A percentile compares a stretch with the other conserved stretches of the same genome.
These are phyloP conservation scores for Psilocybe cubensis DNA, from an alignment of 768 basidiomycete genomes.

Conservation along the genomic window DNA sequence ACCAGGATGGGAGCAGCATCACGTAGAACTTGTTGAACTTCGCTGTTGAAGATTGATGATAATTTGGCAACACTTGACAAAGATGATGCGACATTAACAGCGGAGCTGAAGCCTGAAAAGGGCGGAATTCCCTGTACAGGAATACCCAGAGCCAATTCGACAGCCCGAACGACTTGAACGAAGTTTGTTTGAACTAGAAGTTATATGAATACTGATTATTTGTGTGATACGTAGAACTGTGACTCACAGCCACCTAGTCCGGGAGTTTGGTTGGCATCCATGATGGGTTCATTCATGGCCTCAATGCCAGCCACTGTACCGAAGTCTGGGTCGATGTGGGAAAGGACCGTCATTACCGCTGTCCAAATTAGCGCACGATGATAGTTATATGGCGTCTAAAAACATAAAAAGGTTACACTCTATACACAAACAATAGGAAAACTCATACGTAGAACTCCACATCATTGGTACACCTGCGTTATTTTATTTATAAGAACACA, in stretches of 20 bases:
- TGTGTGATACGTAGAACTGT: background rate
- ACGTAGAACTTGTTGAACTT: slow-evolving; percentile 31
- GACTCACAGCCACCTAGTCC: slow-evolving; percentile 68
- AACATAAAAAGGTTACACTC: background rate
- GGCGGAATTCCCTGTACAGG: slow-evolving; percentile 34
- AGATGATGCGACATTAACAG: slow-evolving; percentile 28
- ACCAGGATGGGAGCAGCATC: slow-evolving; percentile 42
- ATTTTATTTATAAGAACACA: slow-evolving; percentile 2
- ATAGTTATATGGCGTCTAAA: slow-evolving; percentile 71
- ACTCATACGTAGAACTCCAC: slow-evolving; percentile 72
- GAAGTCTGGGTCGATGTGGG: slow-evolving; percentile 73
- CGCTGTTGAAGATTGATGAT: slow-evolving; percentile 24
- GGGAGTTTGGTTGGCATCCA: slow-evolving; percentile 70
- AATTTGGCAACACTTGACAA: slow-evolving; percentile 23
- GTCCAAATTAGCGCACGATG: slow-evolving; percentile 83
- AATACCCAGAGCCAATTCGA: slow-evolving; percentile 66
- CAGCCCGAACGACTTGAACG: slow-evolving; percentile 65
- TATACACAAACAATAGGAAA: background rate
- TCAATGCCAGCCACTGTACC: slow-evolving; percentile 69
- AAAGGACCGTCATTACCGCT: slow-evolving; percentile 73
- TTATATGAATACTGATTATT: slow-evolving; percentile 2
- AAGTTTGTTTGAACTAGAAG: slow-evolving; percentile 68
- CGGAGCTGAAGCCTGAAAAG: slow-evolving; percentile 10
- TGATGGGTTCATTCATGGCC: slow-evolving; percentile 80
- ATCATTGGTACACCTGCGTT: slow-evolving; percentile 60